A percentile compares a stretch with the other conserved stretches of the same genome.
phyloP scores from a whole-genome alignment of 2,329 filamentous ascomycete species.

The Corinectria fuckeliana region DNA sequence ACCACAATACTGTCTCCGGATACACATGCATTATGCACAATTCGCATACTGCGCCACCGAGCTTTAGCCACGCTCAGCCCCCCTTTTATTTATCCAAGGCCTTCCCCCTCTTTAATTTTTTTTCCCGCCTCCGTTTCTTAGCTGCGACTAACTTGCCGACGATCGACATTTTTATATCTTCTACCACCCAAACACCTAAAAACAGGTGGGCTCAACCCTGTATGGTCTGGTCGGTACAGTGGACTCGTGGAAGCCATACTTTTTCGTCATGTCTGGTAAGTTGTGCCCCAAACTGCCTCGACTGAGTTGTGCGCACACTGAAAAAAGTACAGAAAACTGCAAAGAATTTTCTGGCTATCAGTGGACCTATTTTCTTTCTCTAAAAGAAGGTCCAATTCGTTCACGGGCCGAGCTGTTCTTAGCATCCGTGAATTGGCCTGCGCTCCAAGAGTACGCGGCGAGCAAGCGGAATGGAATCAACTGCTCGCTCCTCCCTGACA shows the following conservation, averaged over 20 bases:
- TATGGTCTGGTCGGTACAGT: background rate
- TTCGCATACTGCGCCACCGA: too few species aligned
- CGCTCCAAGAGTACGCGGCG: background rate
- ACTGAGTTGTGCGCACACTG: background rate
- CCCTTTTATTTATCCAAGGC: too few species aligned
- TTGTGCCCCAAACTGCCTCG: background rate
- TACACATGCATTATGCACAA: too few species aligned
- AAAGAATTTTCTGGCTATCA: background rate
- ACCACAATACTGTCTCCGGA: too few species aligned
- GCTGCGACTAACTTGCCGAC: background rate
- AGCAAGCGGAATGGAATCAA: background rate
- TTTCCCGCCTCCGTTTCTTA: background rate
- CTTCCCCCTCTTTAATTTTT: too few species aligned
- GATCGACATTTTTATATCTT: background rate
- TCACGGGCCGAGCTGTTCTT: background rate
- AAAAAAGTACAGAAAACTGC: background rate
- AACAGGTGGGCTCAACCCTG: background rate
- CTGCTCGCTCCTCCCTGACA: slow-evolving; percentile 6
- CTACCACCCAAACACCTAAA: background rate
- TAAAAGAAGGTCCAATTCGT: background rate
- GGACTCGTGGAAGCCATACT: background rate
- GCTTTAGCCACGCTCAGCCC: too few species aligned
- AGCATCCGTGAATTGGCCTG: background rate
- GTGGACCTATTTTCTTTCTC: background rate
- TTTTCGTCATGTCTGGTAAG: background rate